These are phyloP conservation scores for Globisporangium mamillatum DNA, from an alignment of 352 stramenopile species.

Conservation along the genomic window DNA sequence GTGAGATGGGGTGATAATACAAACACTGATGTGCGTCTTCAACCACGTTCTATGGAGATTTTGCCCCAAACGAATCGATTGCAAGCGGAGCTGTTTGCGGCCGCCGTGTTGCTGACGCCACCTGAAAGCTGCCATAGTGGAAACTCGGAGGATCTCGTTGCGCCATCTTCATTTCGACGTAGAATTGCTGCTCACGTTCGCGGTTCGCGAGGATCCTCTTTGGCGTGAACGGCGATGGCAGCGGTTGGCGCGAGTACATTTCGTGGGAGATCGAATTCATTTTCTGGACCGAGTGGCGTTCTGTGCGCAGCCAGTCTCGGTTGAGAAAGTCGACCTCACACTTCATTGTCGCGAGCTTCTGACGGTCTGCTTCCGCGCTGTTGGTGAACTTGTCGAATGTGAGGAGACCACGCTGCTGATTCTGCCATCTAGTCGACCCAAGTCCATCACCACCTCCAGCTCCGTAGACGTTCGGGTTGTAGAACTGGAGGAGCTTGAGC, in stretches of 20 bases:
- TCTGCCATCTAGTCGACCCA: neutral
- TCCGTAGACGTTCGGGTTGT: slow-evolving; percentile 50
- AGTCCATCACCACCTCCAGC: neutral
- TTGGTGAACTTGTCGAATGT: neutral
- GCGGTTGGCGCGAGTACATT: slow-evolving; percentile 12
- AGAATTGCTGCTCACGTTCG: slow-evolving; percentile 16
- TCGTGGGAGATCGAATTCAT: neutral
- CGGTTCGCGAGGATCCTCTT: slow-evolving; percentile 11
- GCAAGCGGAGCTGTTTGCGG: slow-evolving; percentile 15
- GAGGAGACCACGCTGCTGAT: neutral
- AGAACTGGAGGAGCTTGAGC: slow-evolving; percentile 53
- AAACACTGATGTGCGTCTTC: neutral
- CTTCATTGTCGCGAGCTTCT: slow-evolving; percentile 15
- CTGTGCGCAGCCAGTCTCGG: slow-evolving; percentile 12
- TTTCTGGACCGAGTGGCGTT: neutral
- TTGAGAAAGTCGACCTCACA: slow-evolving; percentile 12
- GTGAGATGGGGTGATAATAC: neutral
- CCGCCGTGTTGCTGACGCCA: neutral
- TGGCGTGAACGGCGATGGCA: slow-evolving; percentile 12
- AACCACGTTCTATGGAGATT: slow-evolving; percentile 1
- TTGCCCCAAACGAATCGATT: slow-evolving; percentile 2
- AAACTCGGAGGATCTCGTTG: slow-evolving; percentile 11
- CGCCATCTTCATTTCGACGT: slow-evolving; percentile 20
- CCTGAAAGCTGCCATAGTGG: slow-evolving; percentile 9
- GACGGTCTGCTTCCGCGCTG: slow-evolving; percentile 5